A percentile compares a stretch with the other conserved stretches of the same genome.
Conservation (phyloP, 331 rosid species). For the Quercus tomentella region DNA sequence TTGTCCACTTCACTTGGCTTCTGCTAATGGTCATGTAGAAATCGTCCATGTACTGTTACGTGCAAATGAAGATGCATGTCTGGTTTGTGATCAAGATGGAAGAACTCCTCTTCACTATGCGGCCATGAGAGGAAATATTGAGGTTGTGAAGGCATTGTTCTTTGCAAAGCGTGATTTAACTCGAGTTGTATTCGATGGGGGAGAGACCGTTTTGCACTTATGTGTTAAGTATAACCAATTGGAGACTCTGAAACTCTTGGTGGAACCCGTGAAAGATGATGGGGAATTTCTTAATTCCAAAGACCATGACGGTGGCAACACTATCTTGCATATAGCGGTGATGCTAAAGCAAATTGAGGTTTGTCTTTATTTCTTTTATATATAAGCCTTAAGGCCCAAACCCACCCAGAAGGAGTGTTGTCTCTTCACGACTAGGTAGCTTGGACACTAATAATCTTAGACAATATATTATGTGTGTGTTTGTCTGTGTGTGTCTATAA, state of each 20-base stretch:
- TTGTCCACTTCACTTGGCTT: constrained; percentile 24
- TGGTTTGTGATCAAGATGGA: constrained; percentile 5
- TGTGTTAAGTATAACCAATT: no score
- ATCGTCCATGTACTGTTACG: neutral
- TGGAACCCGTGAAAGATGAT: no score
- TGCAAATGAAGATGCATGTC: neutral
- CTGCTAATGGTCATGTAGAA: constrained; percentile 19
- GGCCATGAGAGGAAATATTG: constrained; percentile 2
- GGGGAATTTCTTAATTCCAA: no score
- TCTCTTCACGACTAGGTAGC: neutral
- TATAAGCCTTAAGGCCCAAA: no score
- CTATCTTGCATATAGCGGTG: constrained; percentile 11
- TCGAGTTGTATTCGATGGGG: neutral
- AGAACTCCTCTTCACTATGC: constrained; percentile 24
- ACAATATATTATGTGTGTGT: no score
- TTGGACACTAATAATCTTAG: no score
- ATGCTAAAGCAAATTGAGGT: constrained; percentile 16
- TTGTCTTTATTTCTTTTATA: no score
- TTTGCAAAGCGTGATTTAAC: neutral
- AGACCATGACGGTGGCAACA: neutral
- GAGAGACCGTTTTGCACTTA: neutral
- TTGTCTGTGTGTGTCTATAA: no score
- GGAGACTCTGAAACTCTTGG: no score
- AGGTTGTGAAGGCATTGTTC: neutral
- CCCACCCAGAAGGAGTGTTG: no score